Base-by-base conservation (phyloP, 495 filamentous ascomycete species). In the Tuber magnatum region DNA sequence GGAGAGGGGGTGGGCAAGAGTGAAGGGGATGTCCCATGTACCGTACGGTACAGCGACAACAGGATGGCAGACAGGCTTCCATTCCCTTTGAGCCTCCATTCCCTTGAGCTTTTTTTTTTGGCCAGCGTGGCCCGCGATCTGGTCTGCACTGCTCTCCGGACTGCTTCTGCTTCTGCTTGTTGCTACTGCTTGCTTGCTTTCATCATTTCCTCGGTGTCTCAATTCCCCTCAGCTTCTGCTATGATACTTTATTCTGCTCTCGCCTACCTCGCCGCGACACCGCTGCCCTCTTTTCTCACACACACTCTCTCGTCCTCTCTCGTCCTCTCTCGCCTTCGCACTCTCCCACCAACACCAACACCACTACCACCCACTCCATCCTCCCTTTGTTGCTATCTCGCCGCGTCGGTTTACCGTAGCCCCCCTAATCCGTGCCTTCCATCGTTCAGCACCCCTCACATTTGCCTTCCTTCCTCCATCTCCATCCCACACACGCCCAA, bases 71-170 rank as follows among this genome's bases (percentile, higher is more conserved):
- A 78, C 40, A 35, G 56, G 56, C 28, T 65, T 72, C 72, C 73
- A 74, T 78, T 73, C 76, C 72, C 72, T 61, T 65, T 69, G 65
- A 76, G 77, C 76, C 75, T 79, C 76, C n/a, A n/a, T n/a, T n/a
- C n/a, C n/a, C n/a, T n/a, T n/a, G n/a, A n/a, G n/a, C n/a, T n/a
- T n/a, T n/a, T n/a, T n/a, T n/a, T n/a, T 76, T 76, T 79, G 77
- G 77, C 77, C 77, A 79, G 77, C 77, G 77, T 79, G 77, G 77
- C 77, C 77, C 76, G 76, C 77, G 77, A 79, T 79, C 77, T 79
- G 73, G 76, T 77, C 74, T 73, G 71, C 77, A 77, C 75, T 78
- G 73, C 28, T 65, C 28, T 61, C n/a, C 51, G n/a, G 51, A 51
- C 51, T 61, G n/a, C 51, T 48, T 22, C 44, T 61, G n/a, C 51